Evolutionary conservation across 805 yeast species (phyloP), one percentile per base, ranked within the genome.

Genomic region (Pichia manshurica): DNA sequence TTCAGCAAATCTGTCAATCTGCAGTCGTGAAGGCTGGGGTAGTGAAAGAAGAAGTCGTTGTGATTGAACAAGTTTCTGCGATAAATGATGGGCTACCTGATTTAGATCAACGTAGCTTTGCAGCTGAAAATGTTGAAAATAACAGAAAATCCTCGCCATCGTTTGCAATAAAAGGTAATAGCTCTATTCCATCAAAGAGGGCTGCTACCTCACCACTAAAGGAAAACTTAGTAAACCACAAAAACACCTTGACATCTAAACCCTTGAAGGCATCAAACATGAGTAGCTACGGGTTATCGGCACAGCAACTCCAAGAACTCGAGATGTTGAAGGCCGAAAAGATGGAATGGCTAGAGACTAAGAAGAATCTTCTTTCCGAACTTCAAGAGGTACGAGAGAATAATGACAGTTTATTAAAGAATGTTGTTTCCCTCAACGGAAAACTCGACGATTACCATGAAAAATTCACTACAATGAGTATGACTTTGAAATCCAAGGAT

Each of bases 141-240:
- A 13, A 20, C n/a, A 32, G 10, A 9, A 29, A 5, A 17, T 12
- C 37, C 8, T 16, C 12, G 8, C 22, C 20, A 25, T 4, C 17
- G 5, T 12, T 3, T 20, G 13, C 7, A 13, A 17, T 19, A 8
- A 20, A 19, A 25, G 9, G 23, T 53, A 6, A 10, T 20, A 41
- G 44, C 16, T 44, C 51, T 23, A 55, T 83, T 17, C 90, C 90
- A 3, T 71, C 84, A 3, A 84, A 84, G 56, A 70, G 93, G 51
- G 74, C 76, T 0, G 86, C 91, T 0, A 70, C 86, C 0, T 84
- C 90, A 0, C 91, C 91, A 1, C 72, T 79, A 32, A 82, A 79
- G 56, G 49, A 57, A 10, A 43, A 56, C 32, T 33, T 17, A 17
- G 44, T n/a, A 15, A 41, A 51, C 9, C 46, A 52, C 20, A 58